Evolutionary conservation across 1,139 yeast species (phyloP), one percentile per base, ranked within the genome.

Genomic region (Eremothecium sinecaudum): DNA sequence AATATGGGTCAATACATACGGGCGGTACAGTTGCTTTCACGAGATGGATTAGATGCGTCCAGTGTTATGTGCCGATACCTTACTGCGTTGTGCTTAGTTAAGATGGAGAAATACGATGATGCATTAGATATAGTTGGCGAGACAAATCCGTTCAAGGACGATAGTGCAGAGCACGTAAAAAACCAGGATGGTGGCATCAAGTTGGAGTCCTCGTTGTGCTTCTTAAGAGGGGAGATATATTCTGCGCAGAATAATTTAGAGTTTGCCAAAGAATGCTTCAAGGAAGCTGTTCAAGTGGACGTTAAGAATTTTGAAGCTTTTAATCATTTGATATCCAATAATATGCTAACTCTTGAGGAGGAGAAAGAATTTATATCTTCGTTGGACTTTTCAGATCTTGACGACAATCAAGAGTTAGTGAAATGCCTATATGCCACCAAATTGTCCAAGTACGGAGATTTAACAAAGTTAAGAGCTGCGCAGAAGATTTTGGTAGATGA

Each of bases 301-400:
- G 87, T 82, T 8, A 84, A 86, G 53, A 90, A 97, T 57, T 90
- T 68, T 56, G 98, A 92, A 47, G 97, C 98, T 0, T 84, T 84
- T 55, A 75, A 82, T 48, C 90, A 81, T 51, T 66, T 92, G 33
- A 70, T 83, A 2, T 63, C 71, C 24, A 81, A 82, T 47, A 79
- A 78, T 50, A 67, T 87, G 43, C 64, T 92, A 63, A 73, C 94
- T 0, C 94, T 97, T 0, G 62, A 66, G 15, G 97, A 90, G 51
- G 90, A 90, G 58, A 81, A 94, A 92, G 84, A 79, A 25, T 70
- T 92, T 34, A 58, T 87, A 8, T 62, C 71, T 8, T 61, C 70
- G 14, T 61, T 87, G 24, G 79, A 82, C 47, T 90, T 84, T 56
- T 68, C 79, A 21, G 79, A 72, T 38, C 73, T 80, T 7, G 94